Evolutionary conservation across 495 filamentous ascomycete species (phyloP).

Genomic region (Hyphodiscus hymeniophilus): DNA sequence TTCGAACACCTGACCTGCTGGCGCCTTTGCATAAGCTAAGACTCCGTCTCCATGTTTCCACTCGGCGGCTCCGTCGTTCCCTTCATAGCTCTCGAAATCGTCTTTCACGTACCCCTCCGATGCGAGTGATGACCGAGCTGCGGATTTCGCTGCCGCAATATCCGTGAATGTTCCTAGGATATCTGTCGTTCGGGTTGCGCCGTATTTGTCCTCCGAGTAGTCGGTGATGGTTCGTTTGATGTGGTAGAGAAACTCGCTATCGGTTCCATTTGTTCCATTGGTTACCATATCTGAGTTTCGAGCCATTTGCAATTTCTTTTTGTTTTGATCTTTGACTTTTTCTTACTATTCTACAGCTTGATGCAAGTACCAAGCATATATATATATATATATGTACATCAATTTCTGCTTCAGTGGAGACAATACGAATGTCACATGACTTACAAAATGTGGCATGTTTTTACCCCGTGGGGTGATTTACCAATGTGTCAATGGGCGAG

Average conservation of each 20-base stretch:
- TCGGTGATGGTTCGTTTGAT: slow-evolving; percentile 31
- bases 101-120: slow-evolving; percentile 27
- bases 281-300: no score
- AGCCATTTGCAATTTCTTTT: not conserved
- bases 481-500: no score
- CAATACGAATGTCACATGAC: no score
- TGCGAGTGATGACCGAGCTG: slow-evolving; percentile 22
- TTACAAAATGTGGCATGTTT: no score
- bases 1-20: slow-evolving; percentile 28
- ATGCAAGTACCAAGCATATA: no score
- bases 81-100: slow-evolving; percentile 30
- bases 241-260: slow-evolving; percentile 28
- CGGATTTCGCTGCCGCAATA: slow-evolving; percentile 26
- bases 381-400: no score
- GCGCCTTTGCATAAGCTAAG: slow-evolving; percentile 28
- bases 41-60: slow-evolving; percentile 34
- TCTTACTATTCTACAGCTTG: no score
- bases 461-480: no score
- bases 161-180: slow-evolving; percentile 32
- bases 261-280: no score
- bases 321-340: no score
- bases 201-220: slow-evolving; percentile 24
- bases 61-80: slow-evolving; percentile 3
- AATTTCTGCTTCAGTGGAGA: no score
- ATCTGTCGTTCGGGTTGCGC: slow-evolving; percentile 25